Evolutionary conservation across 805 yeast genomes (phyloP).

Genomic region (Kluyveromyces aestuarii): DNA sequence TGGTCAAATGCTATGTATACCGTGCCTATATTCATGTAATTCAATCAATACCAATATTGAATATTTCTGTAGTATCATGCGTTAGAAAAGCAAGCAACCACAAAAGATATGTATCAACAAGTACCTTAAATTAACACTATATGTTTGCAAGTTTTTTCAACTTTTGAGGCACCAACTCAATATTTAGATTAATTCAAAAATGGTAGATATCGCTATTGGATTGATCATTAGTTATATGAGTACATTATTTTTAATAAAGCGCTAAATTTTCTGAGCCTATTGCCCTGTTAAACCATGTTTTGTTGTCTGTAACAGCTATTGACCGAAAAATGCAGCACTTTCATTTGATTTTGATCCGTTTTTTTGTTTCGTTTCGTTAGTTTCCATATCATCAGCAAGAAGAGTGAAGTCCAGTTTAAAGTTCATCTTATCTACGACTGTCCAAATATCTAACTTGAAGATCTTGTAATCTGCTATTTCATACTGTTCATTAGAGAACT

Average conservation of each 20-base stretch:
- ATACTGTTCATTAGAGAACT: conserved; percentile 31
- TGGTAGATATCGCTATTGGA: background rate
- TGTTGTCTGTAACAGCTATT: conserved; percentile 22
- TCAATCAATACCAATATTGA: background rate
- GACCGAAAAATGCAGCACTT: background rate
- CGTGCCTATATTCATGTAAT: background rate
- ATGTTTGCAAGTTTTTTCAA: background rate
- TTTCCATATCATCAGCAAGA: conserved; percentile 3
- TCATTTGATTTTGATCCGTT: background rate
- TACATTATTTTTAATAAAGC: background rate
- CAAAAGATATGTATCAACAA: no score
- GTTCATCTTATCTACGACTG: conserved; percentile 33
- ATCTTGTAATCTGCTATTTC: conserved; percentile 37
- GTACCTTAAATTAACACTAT: no score
- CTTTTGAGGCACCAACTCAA: background rate
- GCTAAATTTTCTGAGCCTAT: background rate
- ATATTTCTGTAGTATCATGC: background rate
- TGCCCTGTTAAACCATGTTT: conserved; percentile 15
- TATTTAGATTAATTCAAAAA: background rate
- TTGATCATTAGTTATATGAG: no score
- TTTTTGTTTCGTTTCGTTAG: background rate
- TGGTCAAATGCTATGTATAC: background rate
- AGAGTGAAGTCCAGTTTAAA: conserved; percentile 31
- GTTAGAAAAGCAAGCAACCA: no score
- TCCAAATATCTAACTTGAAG: conserved; percentile 38